Conservation (phyloP, 1,284 basidiomycete species). For the Amylostereum areolatum region DNA sequence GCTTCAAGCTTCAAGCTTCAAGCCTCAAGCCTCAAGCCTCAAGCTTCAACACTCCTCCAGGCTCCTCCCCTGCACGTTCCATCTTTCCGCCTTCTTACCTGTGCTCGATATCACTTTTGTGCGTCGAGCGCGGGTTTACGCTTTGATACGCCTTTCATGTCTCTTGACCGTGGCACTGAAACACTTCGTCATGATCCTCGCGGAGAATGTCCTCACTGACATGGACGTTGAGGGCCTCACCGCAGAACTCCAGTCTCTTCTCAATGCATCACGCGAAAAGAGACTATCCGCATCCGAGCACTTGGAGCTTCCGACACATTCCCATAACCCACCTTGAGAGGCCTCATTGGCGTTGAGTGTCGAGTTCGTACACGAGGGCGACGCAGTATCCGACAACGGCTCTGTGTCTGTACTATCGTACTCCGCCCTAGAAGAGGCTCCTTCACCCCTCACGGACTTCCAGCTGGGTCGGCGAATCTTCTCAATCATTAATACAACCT, state of each 20-base stretch:
- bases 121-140: too few species aligned
- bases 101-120: too few species aligned
- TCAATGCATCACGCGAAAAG: slow-evolving; percentile 22
- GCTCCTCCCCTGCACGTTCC: too few species aligned
- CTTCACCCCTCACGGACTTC: slow-evolving; percentile 28
- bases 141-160: too few species aligned
- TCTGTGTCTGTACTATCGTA: slow-evolving; percentile 34
- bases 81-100: too few species aligned
- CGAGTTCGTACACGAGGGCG: slow-evolving; percentile 36
- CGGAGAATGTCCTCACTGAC: slow-evolving; percentile 62
- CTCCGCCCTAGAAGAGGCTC: slow-evolving; percentile 20
- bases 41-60: too few species aligned
- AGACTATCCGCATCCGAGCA: slow-evolving; percentile 1
- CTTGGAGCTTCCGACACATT: slow-evolving; percentile 9
- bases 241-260: slow-evolving; percentile 55
- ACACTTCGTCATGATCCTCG: too few species aligned
- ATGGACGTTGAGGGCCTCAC: slow-evolving; percentile 85
- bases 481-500: too few species aligned
- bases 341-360: slow-evolving; percentile 41
- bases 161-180: too few species aligned
- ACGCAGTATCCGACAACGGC: slow-evolving; percentile 45
- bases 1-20: too few species aligned
- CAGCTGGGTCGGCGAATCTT: slow-evolving; percentile 52
- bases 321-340: slow-evolving; percentile 20
- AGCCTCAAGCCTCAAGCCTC: too few species aligned